Evolutionary conservation across 192 early-diverging fungal genomes (phyloP), one percentile per base, ranked within the genome.

Genomic region (Backusella psychrophila): DNA sequence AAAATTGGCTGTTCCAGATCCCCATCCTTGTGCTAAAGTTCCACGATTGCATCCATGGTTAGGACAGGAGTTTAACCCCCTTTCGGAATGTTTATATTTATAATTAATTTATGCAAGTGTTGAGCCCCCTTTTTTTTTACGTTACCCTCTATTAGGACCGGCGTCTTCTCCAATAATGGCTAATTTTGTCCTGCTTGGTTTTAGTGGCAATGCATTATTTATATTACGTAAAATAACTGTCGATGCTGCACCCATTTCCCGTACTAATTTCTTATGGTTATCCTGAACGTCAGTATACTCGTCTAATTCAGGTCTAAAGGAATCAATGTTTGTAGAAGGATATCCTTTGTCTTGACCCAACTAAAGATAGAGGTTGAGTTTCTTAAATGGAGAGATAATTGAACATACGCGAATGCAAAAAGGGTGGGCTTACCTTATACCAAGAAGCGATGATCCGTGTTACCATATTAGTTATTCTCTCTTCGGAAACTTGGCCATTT

Each of bases 141-240:
- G 0, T 67, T 38, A 41, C n/a, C 34, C 21, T 29, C 26, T 3
- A 21, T 59, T 26, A 26, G 21, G 11, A 6, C 19, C 52, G n/a
- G 78, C 73, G 56, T 79, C 78, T 35, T 66, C 52, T 9, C 78
- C 78, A 75, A 79, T 53, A 31, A 79, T 73, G 21, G 73, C 73
- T 29, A 79, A 52, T 23, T n/a, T 73, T 65, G 66, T 75, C 7
- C 23, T 21, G 17, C 42, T 79, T n/a, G 59, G 17, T 17, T 49
- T 15, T 6, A 79, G 35, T 31, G 78, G 78, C 15, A 79, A 21
- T 1, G 56, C 39, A 8, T 67, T 33, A 26, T 79, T 75, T 34
- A 26, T 5, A 34, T 79, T 79, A 44, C 63, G 74, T 34, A 79
- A 63, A 33, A 79, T 52, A 4, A 71, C 52, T 0, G 68, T 73